phyloP scores from a whole-genome alignment of 2,329 filamentous ascomycete genomes.

The Clonostachys byssicola region DNA sequence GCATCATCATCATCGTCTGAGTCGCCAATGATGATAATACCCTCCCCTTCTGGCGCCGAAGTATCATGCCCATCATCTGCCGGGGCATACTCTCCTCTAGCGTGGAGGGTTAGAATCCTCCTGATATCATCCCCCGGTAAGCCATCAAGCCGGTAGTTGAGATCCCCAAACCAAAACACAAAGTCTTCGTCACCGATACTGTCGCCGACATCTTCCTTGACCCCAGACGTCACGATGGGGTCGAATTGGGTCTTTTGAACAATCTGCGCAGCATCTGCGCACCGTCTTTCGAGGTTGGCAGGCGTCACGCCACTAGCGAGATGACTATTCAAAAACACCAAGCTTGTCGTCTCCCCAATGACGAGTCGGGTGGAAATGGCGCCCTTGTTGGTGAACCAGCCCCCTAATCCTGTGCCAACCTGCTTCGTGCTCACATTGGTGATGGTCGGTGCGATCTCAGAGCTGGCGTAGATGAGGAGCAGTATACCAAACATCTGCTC shows the following conservation, averaged over 20 bases:
- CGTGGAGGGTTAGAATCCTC: slow-evolving; percentile 76
- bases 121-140: slow-evolving; percentile 89
- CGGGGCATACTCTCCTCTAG: slow-evolving; percentile 69
- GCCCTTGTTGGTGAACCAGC: slow-evolving; percentile 96
- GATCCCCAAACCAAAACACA: slow-evolving; percentile 91
- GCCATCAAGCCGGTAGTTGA: slow-evolving; percentile 89
- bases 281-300: slow-evolving; percentile 72
- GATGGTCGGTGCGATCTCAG: slow-evolving; percentile 68
- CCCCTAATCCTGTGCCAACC: slow-evolving; percentile 85
- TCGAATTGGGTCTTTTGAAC: slow-evolving; percentile 72
- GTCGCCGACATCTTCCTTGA: slow-evolving; percentile 60
- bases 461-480: slow-evolving; percentile 80
- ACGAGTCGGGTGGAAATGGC: slow-evolving; percentile 78
- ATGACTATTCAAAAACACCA: slow-evolving; percentile 91
- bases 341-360: slow-evolving; percentile 80
- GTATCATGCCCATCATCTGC: slow-evolving; percentile 28
- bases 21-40: slow-evolving; percentile 40
- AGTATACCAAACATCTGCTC: slow-evolving; percentile 86
- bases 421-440: slow-evolving; percentile 77
- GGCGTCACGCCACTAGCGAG: slow-evolving; percentile 83
- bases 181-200: slow-evolving; percentile 88
- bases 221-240: slow-evolving; percentile 62
- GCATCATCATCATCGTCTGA: slow-evolving; percentile 43
- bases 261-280: slow-evolving; percentile 87
- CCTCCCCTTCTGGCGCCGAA: slow-evolving; percentile 33